These are phyloP conservation scores for Podospora bellae-mahoneyi DNA, from an alignment of 495 filamentous ascomycete genomes.

Conservation along the genomic window DNA sequence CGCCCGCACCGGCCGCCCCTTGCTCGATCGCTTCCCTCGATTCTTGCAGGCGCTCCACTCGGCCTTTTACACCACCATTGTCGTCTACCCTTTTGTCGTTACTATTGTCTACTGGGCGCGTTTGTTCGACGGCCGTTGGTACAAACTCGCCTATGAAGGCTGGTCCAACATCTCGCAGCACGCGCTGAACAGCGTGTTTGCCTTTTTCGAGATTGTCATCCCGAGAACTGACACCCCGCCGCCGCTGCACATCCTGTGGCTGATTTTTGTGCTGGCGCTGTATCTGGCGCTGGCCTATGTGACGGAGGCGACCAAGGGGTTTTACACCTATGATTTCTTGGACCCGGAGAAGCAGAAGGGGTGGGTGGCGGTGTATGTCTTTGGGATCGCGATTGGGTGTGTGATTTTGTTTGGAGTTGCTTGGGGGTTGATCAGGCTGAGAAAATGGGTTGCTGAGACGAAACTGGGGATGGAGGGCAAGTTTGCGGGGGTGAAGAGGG, in stretches of 20 bases:
- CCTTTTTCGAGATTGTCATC: slow-evolving; percentile 67
- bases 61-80: slow-evolving; percentile 62
- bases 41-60: slow-evolving; percentile 62
- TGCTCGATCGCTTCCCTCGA: slow-evolving; percentile 60
- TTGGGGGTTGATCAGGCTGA: slow-evolving; percentile 43
- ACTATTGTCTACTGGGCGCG: slow-evolving; percentile 61
- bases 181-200: slow-evolving; percentile 66
- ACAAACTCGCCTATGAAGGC: slow-evolving; percentile 44
- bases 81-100: slow-evolving; percentile 68
- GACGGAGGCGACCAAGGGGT: slow-evolving; percentile 62
- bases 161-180: slow-evolving; percentile 79
- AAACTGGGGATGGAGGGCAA: slow-evolving; percentile 47
- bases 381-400: slow-evolving; percentile 63
- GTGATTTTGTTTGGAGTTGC: slow-evolving; percentile 60
- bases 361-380: slow-evolving; percentile 53
- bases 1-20: slow-evolving; percentile 49
- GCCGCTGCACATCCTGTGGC: slow-evolving; percentile 53
- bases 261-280: slow-evolving; percentile 60
- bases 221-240: slow-evolving; percentile 58
- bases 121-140: slow-evolving; percentile 54
- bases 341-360: slow-evolving; percentile 48
- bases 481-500: slow-evolving; percentile 26
- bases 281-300: slow-evolving; percentile 76
- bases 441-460: slow-evolving; percentile 51
- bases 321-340: slow-evolving; percentile 74